A percentile compares a stretch with the other conserved stretches of the same genome.
Evolutionary conservation across 495 filamentous ascomycete species (phyloP).

Genomic region (Xylaria intraflava): DNA sequence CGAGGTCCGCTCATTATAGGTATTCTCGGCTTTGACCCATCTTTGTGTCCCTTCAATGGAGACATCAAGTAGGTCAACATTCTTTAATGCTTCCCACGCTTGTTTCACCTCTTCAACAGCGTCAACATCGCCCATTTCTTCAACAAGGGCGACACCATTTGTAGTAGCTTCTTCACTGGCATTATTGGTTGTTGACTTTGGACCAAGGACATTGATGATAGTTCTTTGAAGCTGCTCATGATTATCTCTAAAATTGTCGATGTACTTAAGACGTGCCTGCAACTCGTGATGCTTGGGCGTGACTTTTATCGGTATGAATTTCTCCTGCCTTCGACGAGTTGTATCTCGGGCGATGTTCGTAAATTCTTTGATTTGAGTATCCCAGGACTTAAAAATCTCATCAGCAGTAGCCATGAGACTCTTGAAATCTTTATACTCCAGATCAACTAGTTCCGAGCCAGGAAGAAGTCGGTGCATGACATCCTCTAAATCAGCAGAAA

Average conservation of each 20-base stretch:
- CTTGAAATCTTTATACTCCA: slow-evolving; percentile 86
- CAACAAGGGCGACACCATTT: slow-evolving; percentile 64
- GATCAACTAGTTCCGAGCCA: slow-evolving; percentile 80
- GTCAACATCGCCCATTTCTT: slow-evolving; percentile 96
- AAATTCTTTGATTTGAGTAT: slow-evolving; percentile 93
- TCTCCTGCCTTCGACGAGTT: slow-evolving; percentile 82
- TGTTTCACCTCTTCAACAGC: slow-evolving; percentile 94
- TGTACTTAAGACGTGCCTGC: slow-evolving; percentile 84
- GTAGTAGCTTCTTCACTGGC: slow-evolving; percentile 41
- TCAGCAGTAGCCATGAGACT: slow-evolving; percentile 75
- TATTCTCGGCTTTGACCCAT: slow-evolving; percentile 88
- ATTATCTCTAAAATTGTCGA: slow-evolving; percentile 86
- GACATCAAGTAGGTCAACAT: slow-evolving; percentile 92
- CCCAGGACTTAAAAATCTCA: slow-evolving; percentile 84
- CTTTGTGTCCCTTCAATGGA: slow-evolving; percentile 77
- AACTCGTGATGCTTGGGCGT: slow-evolving; percentile 73
- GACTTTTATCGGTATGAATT: slow-evolving; percentile 98
- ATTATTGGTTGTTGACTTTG: slow-evolving; percentile 52
- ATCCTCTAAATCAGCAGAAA: slow-evolving; percentile 84
- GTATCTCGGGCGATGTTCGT: slow-evolving; percentile 94
- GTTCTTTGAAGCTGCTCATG: slow-evolving; percentile 96
- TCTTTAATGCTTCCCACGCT: slow-evolving; percentile 85
- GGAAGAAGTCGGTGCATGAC: slow-evolving; percentile 79
- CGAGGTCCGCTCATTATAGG: slow-evolving; percentile 93
- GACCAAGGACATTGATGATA: slow-evolving; percentile 87